Evolutionary conservation across 345 rosid genomes (phyloP), one percentile per base, ranked within the genome.

Genomic region (Gossypium bickii): DNA sequence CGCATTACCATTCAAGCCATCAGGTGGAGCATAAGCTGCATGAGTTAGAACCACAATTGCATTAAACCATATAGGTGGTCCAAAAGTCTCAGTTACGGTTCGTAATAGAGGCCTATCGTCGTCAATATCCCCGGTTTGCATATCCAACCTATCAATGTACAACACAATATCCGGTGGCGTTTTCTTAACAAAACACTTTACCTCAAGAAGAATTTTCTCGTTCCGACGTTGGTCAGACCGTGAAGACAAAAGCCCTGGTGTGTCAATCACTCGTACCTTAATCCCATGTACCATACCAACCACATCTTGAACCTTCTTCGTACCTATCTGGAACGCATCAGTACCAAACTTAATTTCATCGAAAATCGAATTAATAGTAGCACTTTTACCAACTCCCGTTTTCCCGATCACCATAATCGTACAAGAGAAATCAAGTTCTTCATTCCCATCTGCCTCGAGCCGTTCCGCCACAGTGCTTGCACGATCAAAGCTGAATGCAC

Each of bases 11-110:
- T 93, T 92, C 2, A 97, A 98, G 58, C 98, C 99, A 83, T 95
- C 99, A 69, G 99, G 98, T 41, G 99, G 99, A 84, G 92, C 98
- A 77, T 98, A 92, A 56, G 98, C 99, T 0, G 99, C 99, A 84
- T 95, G 99, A 75, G 99, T 95, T 78, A 95, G 83, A 73, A 94
- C 98, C 78, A 95, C 99, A 75, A 95, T 95, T 43, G 99, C 99
- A 85, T 95, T 95, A 79, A 95, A 95, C 99, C 99, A 95, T 72
- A 95, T 89, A 3, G 98, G 88, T 18, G 97, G 92, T 71, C 98
- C 99, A 83, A 93, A 93, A 76, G 92, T 87, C 55, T 95, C 91
- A 20, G 93, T 88, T 75, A 95, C 92, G 73, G 98, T 91, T 78
- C 97, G 98, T 80, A 95, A 81, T 57, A 95, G 94, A 15, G 94